Evolutionary conservation across 73 alveolate species (phyloP).

Genomic region (Blepharisma stoltei): DNA sequence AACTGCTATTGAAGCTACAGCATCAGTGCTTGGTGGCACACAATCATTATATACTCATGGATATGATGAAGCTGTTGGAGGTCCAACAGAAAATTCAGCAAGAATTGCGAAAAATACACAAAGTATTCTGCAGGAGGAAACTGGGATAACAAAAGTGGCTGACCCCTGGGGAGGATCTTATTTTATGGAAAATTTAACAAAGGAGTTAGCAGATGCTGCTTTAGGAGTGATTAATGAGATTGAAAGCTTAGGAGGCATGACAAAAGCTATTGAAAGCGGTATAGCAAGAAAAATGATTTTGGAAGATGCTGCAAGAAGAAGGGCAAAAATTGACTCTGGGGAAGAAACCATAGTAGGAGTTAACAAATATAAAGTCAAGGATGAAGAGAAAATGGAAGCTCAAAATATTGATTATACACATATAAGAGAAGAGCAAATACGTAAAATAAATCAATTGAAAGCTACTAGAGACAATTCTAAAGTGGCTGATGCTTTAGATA

Average conservation of each 20-base stretch:
- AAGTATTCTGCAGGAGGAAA: conserved; percentile 61
- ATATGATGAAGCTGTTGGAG: conserved; percentile 71
- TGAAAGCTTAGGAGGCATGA: conserved; percentile 75
- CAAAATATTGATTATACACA: conserved; percentile 44
- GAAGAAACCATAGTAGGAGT: conserved; percentile 70
- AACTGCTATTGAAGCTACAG: conserved; percentile 67
- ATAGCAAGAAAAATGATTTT: conserved; percentile 66
- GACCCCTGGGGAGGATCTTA: conserved; percentile 77
- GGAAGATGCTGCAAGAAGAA: conserved; percentile 66
- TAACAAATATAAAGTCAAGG: conserved; percentile 54
- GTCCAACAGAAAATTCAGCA: conserved; percentile 60
- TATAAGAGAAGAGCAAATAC: conserved; percentile 49
- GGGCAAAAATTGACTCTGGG: conserved; percentile 67
- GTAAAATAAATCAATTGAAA: conserved; percentile 43
- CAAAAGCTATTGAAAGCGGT: conserved; percentile 64
- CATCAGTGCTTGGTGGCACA: conserved; percentile 75
- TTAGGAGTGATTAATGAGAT: conserved; percentile 57
- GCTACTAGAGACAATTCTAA: conserved; percentile 40
- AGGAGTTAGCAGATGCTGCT: conserved; percentile 53
- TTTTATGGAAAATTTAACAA: conserved; percentile 62
- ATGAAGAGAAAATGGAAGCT: conserved; percentile 52
- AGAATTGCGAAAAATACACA: conserved; percentile 67
- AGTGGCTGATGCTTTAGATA: conserved; percentile 40
- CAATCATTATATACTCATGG: conserved; percentile 66
- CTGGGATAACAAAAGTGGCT: conserved; percentile 55